Percentiles rank a stretch among this genome's conserved stretches.
phyloP scores from a whole-genome alignment of 306 rosid species.

The Malus asiatica region DNA sequence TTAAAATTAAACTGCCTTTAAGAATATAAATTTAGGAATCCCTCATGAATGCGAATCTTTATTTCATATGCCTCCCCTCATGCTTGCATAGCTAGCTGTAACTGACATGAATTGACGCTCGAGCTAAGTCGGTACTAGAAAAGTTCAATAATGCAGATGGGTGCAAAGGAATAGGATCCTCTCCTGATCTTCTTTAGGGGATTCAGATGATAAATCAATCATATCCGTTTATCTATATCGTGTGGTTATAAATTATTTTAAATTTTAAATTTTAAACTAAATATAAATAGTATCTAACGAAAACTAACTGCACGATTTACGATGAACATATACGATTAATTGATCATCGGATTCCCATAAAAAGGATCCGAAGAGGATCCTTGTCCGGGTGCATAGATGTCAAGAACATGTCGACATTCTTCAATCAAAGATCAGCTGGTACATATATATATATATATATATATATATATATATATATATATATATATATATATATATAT shows the following conservation, averaged over 20 bases:
- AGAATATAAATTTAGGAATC: neutral
- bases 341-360: no score
- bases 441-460: no score
- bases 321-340: no score
- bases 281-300: no score
- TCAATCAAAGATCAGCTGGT: neutral
- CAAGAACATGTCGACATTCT: slow-evolving; percentile 25
- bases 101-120: neutral
- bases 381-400: neutral
- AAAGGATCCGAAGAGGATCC: no score
- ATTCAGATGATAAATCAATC: no score
- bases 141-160: neutral
- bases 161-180: neutral
- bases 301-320: no score
- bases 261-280: no score
- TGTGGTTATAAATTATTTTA: no score
- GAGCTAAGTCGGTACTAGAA: neutral
- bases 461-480: neutral
- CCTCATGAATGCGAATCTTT: neutral
- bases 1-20: neutral
- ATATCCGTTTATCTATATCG: accelerated
- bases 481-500: neutral
- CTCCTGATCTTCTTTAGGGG: accelerated
- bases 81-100: neutral
- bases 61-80: neutral